Evolutionary conservation across 345 rosid species (phyloP).

Genomic region (Eucalyptus pumila): DNA sequence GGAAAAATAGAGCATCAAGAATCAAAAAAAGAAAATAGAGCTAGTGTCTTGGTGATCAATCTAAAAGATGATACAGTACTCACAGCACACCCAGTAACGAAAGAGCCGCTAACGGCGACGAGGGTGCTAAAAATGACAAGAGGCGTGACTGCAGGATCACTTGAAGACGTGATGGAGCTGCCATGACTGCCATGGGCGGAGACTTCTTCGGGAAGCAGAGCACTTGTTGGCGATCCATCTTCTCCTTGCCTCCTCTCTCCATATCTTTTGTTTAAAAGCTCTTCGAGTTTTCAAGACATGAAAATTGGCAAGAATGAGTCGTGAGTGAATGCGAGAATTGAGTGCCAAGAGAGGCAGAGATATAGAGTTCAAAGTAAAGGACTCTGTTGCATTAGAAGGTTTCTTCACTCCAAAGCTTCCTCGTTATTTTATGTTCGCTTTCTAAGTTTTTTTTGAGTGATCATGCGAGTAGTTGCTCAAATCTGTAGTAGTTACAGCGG

Average conservation of each 20-base stretch:
- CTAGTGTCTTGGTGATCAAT: background rate
- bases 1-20: background rate
- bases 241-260: background rate
- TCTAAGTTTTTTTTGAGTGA: background rate
- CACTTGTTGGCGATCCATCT: background rate
- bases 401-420: background rate
- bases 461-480: background rate
- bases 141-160: slow-evolving; percentile 5
- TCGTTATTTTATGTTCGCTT: background rate
- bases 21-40: background rate
- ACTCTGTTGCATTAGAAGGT: background rate
- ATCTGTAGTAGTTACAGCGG: background rate
- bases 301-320: background rate
- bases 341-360: background rate
- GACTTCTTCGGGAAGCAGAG: background rate
- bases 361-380: background rate
- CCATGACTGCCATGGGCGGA: background rate
- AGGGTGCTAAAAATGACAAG: slow-evolving; percentile 31
- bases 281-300: background rate
- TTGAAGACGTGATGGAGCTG: background rate
- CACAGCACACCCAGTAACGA: slow-evolving; percentile 20
- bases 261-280: background rate
- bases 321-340: background rate
- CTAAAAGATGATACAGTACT: background rate
- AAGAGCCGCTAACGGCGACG: slow-evolving; percentile 20